Evolutionary conservation across 306 rosid genomes (phyloP), one percentile per base, ranked within the genome.

Genomic region (Glycine soja): DNA sequence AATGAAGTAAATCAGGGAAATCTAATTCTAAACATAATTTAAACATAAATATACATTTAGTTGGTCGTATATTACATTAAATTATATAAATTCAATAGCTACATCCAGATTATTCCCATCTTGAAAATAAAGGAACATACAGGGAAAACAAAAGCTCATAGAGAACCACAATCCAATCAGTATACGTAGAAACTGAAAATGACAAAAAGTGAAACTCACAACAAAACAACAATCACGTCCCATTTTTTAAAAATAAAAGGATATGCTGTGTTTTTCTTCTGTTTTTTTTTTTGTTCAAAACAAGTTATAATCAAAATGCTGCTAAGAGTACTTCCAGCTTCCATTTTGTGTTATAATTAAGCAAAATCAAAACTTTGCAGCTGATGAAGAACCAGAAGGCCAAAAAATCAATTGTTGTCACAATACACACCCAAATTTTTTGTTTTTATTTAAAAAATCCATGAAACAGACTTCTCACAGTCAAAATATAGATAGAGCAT

Each of bases 1-100:
- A 50, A 61, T 36, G 30, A 15, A 81, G 42, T 79, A 70, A 18
- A 8, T 63, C 13, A 42, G 42, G 67, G 34, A 75, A 63, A 61
- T 42, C 14, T 38, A 75, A 4, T 68, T 82, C 54, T n/a, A 12
- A 57, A 48, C 15, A 13, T 13, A 53, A 64, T 76, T 13, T 48
- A 47, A 59, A 13, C 13, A 53, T 74, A 73, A 73, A 30, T 19
- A 30, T 40, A 24, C 0, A 4, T 64, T n/a, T 42, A 53, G 12
- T 30, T 32, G 0, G 10, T 19, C 66, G 42, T 4, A 24, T 13
- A 0, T 42, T 43, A 30, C 16, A 53, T 43, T 32, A 12, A 51
- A 51, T 13, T 2, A 19, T 9, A 24, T 4, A 53, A 80, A 73
- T 47, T 43, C 14, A 51, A 50, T 62, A 18, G 18, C 47, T n/a